Conservation (phyloP, 441 rosid genomes). For the Macaranga tanarius region DNA sequence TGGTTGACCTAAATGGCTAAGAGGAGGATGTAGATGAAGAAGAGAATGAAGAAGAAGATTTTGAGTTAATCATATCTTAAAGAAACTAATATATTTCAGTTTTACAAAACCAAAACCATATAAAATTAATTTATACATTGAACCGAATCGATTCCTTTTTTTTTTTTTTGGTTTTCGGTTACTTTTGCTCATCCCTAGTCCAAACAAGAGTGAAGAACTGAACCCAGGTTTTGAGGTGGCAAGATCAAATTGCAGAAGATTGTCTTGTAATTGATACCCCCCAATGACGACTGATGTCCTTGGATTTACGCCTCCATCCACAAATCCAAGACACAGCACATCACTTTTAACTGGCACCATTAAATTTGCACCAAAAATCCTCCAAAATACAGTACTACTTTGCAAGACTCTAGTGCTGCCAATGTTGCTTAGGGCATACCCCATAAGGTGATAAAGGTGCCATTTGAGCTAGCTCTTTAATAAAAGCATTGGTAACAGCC, state of each 20-base stretch:
- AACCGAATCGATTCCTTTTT: no score
- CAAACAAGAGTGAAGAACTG: constrained; percentile 43
- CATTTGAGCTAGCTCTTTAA: constrained; percentile 22
- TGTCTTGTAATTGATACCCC: constrained; percentile 62
- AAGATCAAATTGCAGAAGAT: constrained; percentile 56
- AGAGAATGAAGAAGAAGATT: no score
- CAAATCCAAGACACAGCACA: constrained; percentile 50
- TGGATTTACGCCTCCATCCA: constrained; percentile 47
- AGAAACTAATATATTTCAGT: no score
- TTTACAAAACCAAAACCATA: no score
- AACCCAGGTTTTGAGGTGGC: constrained; percentile 44
- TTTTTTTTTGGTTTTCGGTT: no score
- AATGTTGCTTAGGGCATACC: constrained; percentile 36
- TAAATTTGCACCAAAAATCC: constrained; percentile 49
- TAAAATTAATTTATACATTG: no score
- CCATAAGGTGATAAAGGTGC: constrained; percentile 40
- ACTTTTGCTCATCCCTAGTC: no score
- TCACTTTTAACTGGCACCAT: constrained; percentile 37
- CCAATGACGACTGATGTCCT: constrained; percentile 52
- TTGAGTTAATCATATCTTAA: no score
- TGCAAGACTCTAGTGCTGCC: constrained; percentile 32
- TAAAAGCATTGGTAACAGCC: constrained; percentile 26
- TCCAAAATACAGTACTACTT: constrained; percentile 36
- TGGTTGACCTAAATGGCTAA: no score
- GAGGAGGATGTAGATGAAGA: no score